These are phyloP conservation scores for Scorias spongiosa DNA, from an alignment of 2,329 filamentous ascomycete species.

Conservation along the genomic window DNA sequence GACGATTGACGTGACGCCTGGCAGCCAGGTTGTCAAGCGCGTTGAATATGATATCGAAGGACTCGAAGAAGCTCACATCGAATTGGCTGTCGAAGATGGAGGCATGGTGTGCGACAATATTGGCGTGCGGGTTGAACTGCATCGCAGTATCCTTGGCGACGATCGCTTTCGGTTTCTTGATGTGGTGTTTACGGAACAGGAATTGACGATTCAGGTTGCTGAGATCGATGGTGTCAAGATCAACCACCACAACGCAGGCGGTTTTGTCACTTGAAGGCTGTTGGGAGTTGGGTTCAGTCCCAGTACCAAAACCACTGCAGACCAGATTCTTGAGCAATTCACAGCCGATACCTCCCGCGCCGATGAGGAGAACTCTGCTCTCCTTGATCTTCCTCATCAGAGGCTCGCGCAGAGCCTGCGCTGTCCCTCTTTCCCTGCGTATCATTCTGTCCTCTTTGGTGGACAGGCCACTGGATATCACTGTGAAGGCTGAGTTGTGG, in stretches of 20 bases:
- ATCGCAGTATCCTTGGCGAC: conserved; percentile 86
- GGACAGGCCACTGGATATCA: too few relatives aligned
- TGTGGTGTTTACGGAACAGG: conserved; percentile 89
- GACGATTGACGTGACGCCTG: conserved; percentile 85
- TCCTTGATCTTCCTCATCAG: neutral
- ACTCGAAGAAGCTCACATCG: conserved; percentile 72
- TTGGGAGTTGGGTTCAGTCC: neutral
- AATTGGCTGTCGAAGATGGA: conserved; percentile 89
- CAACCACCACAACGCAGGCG: conserved; percentile 72
- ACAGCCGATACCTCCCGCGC: conserved; percentile 92
- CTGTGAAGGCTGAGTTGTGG: too few relatives aligned
- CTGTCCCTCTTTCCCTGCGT: neutral
- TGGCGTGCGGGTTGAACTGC: conserved; percentile 77
- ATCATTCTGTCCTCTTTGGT: neutral
- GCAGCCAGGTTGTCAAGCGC: conserved; percentile 93
- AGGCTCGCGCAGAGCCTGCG: neutral
- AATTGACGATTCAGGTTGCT: conserved; percentile 98
- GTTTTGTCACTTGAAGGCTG: conserved; percentile 7
- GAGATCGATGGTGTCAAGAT: conserved; percentile 95
- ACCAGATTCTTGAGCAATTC: conserved; percentile 95
- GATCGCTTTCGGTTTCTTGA: conserved; percentile 91
- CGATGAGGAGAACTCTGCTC: conserved; percentile 61
- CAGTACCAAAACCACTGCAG: conserved; percentile 63
- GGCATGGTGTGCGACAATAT: conserved; percentile 76
- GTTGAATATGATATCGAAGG: conserved; percentile 83